Percentiles rank a stretch among this genome's conserved stretches.
Conservation (phyloP, 192 early-diverging fungal genomes). For the Spinellus fusiger region DNA sequence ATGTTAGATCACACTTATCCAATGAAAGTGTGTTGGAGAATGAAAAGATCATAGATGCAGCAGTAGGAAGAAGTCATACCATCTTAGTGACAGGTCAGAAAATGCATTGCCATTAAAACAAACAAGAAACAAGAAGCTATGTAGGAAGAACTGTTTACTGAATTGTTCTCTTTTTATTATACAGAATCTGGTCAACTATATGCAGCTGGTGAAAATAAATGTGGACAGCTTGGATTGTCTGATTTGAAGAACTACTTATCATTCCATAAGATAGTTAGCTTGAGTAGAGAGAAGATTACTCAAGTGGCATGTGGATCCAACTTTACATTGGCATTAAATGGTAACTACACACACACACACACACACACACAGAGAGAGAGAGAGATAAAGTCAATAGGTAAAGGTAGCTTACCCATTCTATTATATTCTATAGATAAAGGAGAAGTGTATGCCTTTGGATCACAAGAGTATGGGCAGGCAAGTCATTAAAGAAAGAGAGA, state of each 20-base stretch:
- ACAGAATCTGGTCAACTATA: constrained; percentile 36
- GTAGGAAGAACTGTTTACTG: background rate
- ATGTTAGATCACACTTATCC: constrained; percentile 31
- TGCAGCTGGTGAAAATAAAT: constrained; percentile 41
- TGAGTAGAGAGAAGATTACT: constrained; percentile 34
- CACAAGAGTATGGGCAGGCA: constrained; percentile 46
- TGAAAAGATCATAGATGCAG: constrained; percentile 36
- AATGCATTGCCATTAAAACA: background rate
- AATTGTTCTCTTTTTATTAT: background rate
- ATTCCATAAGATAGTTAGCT: constrained; percentile 27
- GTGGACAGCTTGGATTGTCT: constrained; percentile 37
- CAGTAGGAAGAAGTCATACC: constrained; percentile 42
- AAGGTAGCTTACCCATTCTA: too few species aligned
- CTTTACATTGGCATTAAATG: constrained; percentile 35
- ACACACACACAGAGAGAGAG: too few species aligned
- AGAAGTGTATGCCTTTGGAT: constrained; percentile 42
- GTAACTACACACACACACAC: too few species aligned
- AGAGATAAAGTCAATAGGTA: background rate
- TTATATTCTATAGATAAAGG: constrained; percentile 31
- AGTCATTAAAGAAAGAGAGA: background rate
- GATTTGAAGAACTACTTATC: constrained; percentile 28
- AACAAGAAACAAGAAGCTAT: background rate
- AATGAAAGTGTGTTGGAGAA: constrained; percentile 25
- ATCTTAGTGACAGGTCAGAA: constrained; percentile 32
- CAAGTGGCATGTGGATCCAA: constrained; percentile 41